Percentiles rank a stretch among this genome's conserved stretches.
Evolutionary conservation across 1,284 basidiomycete species (phyloP).

Genomic region (Trametes polyzona): DNA sequence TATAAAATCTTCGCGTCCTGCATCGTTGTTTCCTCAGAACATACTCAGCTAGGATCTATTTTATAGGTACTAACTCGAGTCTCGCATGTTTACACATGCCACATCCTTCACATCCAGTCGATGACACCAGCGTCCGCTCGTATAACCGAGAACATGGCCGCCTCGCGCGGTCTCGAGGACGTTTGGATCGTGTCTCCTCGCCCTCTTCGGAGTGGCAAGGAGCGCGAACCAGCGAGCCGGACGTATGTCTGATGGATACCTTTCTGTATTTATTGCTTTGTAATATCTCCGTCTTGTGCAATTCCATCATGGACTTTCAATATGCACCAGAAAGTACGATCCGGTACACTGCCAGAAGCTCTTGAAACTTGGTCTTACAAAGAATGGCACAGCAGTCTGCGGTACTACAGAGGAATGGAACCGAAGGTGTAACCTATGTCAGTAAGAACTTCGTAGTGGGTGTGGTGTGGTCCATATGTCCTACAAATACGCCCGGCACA

Average conservation of each 20-base stretch:
- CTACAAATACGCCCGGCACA: not conserved
- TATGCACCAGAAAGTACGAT: no score
- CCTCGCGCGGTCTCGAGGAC: conserved; percentile 65
- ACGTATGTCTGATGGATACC: conserved; percentile 16
- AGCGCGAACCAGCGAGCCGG: conserved; percentile 16
- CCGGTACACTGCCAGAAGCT: no score
- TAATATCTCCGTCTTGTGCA: not conserved
- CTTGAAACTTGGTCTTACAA: no score
- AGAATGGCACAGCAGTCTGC: no score
- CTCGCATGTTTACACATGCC: conserved; percentile 88
- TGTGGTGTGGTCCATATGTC: not conserved
- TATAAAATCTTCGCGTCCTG: conserved; percentile 6
- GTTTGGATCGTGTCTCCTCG: conserved; percentile 54
- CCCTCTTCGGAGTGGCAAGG: conserved; percentile 5
- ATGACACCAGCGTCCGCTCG: conserved; percentile 74
- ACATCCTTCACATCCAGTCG: conserved; percentile 79
- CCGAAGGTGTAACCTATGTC: no score
- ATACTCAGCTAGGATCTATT: conserved; percentile 90
- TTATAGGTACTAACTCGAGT: conserved; percentile 88
- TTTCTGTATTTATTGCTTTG: not conserved
- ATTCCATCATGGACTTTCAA: no score
- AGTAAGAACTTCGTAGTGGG: not conserved
- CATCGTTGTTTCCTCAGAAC: conserved; percentile 59
- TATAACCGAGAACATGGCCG: conserved; percentile 76
- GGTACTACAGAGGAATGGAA: no score